phyloP scores from a whole-genome alignment of 2,329 filamentous ascomycete species.

The Cordyceps javanica region DNA sequence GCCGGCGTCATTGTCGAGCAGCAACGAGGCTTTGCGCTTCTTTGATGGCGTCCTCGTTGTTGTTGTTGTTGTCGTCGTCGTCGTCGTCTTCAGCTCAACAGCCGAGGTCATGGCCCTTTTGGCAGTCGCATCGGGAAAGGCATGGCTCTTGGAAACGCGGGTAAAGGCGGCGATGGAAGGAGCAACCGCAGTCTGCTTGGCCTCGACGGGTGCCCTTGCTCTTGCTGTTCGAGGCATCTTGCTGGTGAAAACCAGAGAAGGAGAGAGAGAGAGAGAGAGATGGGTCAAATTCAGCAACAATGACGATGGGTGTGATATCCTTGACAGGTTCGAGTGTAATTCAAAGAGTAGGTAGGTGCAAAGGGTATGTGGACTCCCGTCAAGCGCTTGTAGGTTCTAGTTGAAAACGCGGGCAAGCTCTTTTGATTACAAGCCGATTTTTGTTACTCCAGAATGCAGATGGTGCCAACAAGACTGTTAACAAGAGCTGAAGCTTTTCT shows the following conservation, averaged over 20 bases:
- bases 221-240: constrained; percentile 23
- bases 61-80: not conserved
- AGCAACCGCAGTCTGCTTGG: constrained; percentile 14
- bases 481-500: not conserved
- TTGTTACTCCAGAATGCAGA: not conserved
- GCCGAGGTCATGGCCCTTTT: not conserved
- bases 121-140: constrained; percentile 16
- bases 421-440: not conserved
- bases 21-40: constrained; percentile 9
- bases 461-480: not conserved
- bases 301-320: not conserved
- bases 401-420: not conserved
- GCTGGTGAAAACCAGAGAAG: not conserved
- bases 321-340: too few relatives aligned
- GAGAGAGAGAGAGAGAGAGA: too few relatives aligned
- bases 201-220: constrained; percentile 18
- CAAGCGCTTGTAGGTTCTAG: too few relatives aligned
- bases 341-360: too few relatives aligned
- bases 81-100: not conserved
- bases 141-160: constrained; percentile 40
- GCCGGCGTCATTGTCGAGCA: not conserved
- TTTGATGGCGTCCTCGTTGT: not conserved
- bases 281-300: too few relatives aligned
- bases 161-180: constrained; percentile 38
- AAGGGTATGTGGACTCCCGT: too few relatives aligned